Evolutionary conservation across 345 rosid species (phyloP).

Genomic region (Citrus glauca): DNA sequence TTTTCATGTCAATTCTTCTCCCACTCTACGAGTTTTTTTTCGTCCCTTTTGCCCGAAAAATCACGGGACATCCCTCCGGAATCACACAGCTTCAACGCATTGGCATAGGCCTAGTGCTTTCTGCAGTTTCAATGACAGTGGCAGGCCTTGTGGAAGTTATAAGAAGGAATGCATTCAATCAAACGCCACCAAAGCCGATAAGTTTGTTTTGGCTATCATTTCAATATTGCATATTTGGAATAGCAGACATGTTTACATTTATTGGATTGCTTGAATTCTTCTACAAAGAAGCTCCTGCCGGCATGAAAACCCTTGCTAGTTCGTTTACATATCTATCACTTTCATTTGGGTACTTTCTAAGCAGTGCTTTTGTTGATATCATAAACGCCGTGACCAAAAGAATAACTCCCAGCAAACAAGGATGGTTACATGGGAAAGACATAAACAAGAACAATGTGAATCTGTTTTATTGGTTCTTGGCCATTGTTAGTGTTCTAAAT

Average conservation of each 20-base stretch:
- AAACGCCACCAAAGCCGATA: background rate
- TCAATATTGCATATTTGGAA: slow-evolving; percentile 37
- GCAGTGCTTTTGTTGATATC: slow-evolving; percentile 27
- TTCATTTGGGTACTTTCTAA: slow-evolving; percentile 39
- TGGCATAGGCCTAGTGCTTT: slow-evolving; percentile 40
- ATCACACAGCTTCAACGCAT: slow-evolving; percentile 43
- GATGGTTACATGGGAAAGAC: slow-evolving; percentile 38
- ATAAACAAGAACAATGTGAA: slow-evolving; percentile 34
- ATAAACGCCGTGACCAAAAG: slow-evolving; percentile 30
- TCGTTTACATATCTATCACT: slow-evolving; percentile 38
- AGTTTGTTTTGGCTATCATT: slow-evolving; percentile 41
- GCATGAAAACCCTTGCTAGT: slow-evolving; percentile 43
- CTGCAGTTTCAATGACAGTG: slow-evolving; percentile 34
- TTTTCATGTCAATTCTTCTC: slow-evolving; percentile 34
- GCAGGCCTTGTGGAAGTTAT: slow-evolving; percentile 43
- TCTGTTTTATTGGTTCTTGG: slow-evolving; percentile 46
- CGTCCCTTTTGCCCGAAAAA: slow-evolving; percentile 35
- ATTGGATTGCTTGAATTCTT: slow-evolving; percentile 48
- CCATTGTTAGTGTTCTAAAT: slow-evolving; percentile 35
- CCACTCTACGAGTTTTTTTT: slow-evolving; percentile 33
- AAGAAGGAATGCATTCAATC: slow-evolving; percentile 20
- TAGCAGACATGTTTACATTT: slow-evolving; percentile 48
- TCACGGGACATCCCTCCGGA: slow-evolving; percentile 34
- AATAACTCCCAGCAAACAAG: slow-evolving; percentile 27
- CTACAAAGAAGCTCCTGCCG: slow-evolving; percentile 37